Evolutionary conservation across 345 rosid genomes (phyloP).

Genomic region (Sonneratia caseolaris): DNA sequence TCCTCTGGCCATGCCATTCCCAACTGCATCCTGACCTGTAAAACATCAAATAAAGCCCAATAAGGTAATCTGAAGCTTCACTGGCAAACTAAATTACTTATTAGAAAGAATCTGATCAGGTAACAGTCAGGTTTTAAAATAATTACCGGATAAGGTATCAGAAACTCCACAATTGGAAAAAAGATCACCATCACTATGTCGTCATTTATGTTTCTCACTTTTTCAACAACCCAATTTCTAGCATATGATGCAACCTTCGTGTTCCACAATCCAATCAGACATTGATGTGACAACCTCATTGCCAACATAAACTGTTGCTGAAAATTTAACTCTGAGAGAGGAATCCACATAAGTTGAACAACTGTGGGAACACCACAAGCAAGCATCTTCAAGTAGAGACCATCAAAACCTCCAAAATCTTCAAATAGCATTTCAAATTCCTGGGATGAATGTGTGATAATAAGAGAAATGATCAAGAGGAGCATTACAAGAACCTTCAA

Average conservation of each 20-base stretch:
- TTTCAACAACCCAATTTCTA: constrained; percentile 39
- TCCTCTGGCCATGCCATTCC: constrained; percentile 97
- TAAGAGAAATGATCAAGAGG: constrained; percentile 15
- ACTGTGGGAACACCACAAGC: constrained; percentile 69
- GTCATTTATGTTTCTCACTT: constrained; percentile 48
- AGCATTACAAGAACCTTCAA: constrained; percentile 1
- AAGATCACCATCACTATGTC: constrained; percentile 54
- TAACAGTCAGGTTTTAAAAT: constrained; percentile 9
- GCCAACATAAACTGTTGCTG: constrained; percentile 63
- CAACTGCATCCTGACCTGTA: constrained; percentile 57
- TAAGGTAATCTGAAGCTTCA: background rate
- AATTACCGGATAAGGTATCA: constrained; percentile 76
- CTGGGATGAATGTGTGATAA: constrained; percentile 20
- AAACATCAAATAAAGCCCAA: constrained; percentile 4
- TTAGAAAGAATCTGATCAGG: background rate
- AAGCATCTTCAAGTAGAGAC: constrained; percentile 84
- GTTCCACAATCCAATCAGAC: constrained; percentile 53
- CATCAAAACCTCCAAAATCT: constrained; percentile 91
- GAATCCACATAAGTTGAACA: constrained; percentile 91
- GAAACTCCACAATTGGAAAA: constrained; percentile 55
- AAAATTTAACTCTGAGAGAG: constrained; percentile 72
- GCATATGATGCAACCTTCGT: constrained; percentile 30
- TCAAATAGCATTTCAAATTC: constrained; percentile 78
- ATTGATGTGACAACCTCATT: constrained; percentile 38
- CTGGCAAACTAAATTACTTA: background rate